These are phyloP conservation scores for Fraxinus albicans DNA, from an alignment of 305 asterid genomes.

Conservation along the genomic window DNA sequence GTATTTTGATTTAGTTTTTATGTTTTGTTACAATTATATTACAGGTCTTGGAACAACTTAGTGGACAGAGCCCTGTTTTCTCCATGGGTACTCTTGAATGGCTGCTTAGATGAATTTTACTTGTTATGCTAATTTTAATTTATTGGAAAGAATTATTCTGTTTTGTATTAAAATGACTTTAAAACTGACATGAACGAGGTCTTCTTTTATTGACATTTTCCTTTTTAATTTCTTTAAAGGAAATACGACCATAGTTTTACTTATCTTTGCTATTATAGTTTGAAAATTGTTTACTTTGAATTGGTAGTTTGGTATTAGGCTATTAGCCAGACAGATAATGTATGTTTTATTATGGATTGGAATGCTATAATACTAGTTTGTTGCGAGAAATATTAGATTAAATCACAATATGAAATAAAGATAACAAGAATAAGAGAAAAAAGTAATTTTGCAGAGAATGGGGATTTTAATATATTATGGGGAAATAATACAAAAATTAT, in stretches of 20 bases:
- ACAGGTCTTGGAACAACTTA: conserved; percentile 51
- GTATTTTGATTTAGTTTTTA: background rate
- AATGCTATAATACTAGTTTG: too few relatives aligned
- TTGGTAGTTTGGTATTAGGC: background rate
- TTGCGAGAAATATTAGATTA: too few relatives aligned
- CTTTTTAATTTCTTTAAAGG: background rate
- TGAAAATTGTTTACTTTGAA: background rate
- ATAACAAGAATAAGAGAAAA: too few relatives aligned
- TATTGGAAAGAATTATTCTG: background rate
- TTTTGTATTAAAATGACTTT: background rate
- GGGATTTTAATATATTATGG: too few relatives aligned
- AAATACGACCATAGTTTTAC: background rate
- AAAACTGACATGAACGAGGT: background rate
- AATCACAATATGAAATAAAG: too few relatives aligned
- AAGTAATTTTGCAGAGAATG: too few relatives aligned
- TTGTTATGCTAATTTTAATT: background rate
- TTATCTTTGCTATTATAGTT: background rate
- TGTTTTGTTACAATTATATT: background rate
- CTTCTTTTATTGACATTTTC: background rate
- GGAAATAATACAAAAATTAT: too few relatives aligned
- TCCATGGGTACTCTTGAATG: conserved; percentile 35
- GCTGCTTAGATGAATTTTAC: background rate
- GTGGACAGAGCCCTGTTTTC: conserved; percentile 51
- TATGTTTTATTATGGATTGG: background rate
- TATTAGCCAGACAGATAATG: background rate